A percentile compares a stretch with the other conserved stretches of the same genome.
phyloP scores from a whole-genome alignment of 2,329 filamentous ascomycete species.

The Beauveria asiatica region DNA sequence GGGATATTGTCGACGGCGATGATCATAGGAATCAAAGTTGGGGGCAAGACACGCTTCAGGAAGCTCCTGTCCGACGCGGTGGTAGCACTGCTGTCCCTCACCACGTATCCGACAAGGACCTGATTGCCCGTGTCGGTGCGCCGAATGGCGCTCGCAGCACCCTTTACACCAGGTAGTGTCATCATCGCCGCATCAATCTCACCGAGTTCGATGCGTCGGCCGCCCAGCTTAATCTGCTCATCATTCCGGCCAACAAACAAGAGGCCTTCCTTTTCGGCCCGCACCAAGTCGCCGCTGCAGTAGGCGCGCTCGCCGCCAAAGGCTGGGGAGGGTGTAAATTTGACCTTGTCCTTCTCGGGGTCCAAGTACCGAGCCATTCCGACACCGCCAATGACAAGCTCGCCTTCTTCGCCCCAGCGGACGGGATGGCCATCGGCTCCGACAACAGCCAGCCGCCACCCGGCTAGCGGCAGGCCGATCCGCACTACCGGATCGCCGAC shows the following conservation, averaged over 20 bases:
- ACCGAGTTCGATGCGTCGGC: slow-evolving; percentile 20
- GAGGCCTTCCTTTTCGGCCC: slow-evolving; percentile 16
- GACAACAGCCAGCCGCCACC: slow-evolving; percentile 18
- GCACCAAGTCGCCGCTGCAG: slow-evolving; percentile 19
- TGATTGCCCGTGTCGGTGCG: slow-evolving; percentile 16
- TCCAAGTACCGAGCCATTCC: slow-evolving; percentile 18
- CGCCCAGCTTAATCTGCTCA: slow-evolving; percentile 22
- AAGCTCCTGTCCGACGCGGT: slow-evolving; percentile 9
- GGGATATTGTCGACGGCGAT: slow-evolving; percentile 15
- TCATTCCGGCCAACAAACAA: slow-evolving; percentile 20
- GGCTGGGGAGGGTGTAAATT: slow-evolving; percentile 15
- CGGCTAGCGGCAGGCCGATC: slow-evolving; percentile 17
- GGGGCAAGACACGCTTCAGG: slow-evolving; percentile 11
- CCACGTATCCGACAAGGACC: slow-evolving; percentile 17
- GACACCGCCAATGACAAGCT: slow-evolving; percentile 18
- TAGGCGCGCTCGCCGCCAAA: slow-evolving; percentile 18
- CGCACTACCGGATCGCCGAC: slow-evolving; percentile 14
- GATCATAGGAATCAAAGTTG: slow-evolving; percentile 16
- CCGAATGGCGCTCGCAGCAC: slow-evolving; percentile 14
- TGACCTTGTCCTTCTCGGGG: slow-evolving; percentile 14
- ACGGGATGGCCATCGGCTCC: slow-evolving; percentile 36
- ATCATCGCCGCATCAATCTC: slow-evolving; percentile 19
- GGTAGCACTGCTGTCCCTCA: slow-evolving; percentile 1
- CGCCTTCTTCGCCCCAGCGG: slow-evolving; percentile 21
- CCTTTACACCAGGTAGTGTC: slow-evolving; percentile 15